phyloP scores from a whole-genome alignment of 305 asterid species.

The Stenogyne calaminthoides region DNA sequence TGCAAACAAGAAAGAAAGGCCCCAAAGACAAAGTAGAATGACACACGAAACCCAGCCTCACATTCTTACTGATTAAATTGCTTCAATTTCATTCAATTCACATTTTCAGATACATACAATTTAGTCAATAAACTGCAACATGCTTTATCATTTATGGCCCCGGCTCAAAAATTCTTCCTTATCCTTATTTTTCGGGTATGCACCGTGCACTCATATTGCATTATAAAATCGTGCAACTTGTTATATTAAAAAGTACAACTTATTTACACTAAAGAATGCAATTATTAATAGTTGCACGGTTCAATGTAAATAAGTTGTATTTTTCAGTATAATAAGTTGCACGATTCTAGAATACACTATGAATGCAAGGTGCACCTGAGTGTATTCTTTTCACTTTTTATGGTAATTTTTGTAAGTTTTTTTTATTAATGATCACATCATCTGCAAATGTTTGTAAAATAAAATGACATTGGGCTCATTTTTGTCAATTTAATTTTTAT shows the following conservation, averaged over 20 bases:
- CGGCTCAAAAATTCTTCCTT: not conserved
- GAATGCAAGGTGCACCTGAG: too few species aligned
- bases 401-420: not conserved
- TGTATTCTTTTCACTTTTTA: not conserved
- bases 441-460: not conserved
- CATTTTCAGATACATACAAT: not conserved
- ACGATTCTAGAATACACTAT: too few species aligned
- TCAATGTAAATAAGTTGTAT: too few species aligned
- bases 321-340: too few species aligned
- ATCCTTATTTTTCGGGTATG: not conserved
- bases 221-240: too few species aligned
- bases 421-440: constrained; percentile 13
- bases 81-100: not conserved
- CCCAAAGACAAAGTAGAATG: constrained; percentile 6
- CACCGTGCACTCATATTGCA: too few species aligned
- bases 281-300: too few species aligned
- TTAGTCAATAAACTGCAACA: not conserved
- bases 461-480: too few species aligned
- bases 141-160: constrained; percentile 12
- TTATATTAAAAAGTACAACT: too few species aligned
- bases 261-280: too few species aligned
- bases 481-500: too few species aligned
- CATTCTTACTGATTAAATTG: constrained; percentile 8
- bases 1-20: not conserved
- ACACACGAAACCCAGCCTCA: constrained; percentile 14